Evolutionary conservation across 352 stramenopile genomes (phyloP).

Genomic region (Thraustotheca clavata): DNA sequence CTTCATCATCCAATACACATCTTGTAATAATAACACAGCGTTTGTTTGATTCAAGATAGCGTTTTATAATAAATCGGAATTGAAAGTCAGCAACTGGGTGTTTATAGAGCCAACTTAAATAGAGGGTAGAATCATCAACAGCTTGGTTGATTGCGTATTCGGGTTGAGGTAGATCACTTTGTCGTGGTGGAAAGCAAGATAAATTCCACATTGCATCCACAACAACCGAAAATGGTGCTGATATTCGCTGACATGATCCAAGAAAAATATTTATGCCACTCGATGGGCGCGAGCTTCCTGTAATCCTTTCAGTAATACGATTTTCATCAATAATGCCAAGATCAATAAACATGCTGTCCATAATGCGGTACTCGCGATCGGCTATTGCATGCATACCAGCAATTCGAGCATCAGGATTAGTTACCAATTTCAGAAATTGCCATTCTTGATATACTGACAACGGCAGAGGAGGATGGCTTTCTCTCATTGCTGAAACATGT

Average conservation of each 20-base stretch:
- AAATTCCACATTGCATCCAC: not conserved
- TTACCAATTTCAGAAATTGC: not conserved
- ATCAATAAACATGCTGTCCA: constrained; percentile 4
- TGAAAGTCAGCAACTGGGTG: not conserved
- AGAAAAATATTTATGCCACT: not conserved
- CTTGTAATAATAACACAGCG: not conserved
- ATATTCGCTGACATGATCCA: not conserved
- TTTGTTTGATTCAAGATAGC: not conserved
- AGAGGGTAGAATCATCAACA: not conserved
- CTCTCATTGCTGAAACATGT: not conserved
- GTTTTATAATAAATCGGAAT: not conserved
- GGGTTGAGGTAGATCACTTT: not conserved
- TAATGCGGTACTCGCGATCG: not conserved
- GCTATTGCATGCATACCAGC: not conserved
- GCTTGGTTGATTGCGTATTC: not conserved
- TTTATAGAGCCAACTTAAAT: not conserved
- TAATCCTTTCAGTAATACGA: not conserved
- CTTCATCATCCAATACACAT: not conserved
- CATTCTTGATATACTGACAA: too few relatives aligned
- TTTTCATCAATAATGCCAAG: not conserved
- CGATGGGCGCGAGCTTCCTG: not conserved
- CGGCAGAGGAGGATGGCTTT: too few relatives aligned
- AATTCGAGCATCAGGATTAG: not conserved
- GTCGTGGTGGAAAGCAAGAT: not conserved
- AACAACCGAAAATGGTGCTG: not conserved